A percentile compares a stretch with the other conserved stretches of the same genome.
Conservation (phyloP, 1,284 basidiomycete species). For the Tilletia horrida region DNA sequence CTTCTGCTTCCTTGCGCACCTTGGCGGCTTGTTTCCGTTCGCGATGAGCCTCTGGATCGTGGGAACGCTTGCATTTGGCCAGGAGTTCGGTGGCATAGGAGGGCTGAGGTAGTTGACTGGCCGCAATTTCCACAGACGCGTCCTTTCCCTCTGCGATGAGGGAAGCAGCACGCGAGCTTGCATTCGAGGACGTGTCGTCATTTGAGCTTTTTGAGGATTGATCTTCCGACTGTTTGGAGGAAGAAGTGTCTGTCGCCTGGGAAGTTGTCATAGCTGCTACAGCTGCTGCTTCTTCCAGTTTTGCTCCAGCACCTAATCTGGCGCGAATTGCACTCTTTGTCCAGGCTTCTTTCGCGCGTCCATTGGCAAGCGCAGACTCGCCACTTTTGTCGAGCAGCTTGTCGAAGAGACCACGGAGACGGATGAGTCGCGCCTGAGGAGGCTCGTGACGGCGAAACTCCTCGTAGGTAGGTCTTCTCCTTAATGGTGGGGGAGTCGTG, state of each 20-base stretch:
- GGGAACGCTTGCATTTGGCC: conserved; percentile 45
- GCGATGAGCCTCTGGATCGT: conserved; percentile 34
- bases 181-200: too few relatives aligned
- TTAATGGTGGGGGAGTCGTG: background rate
- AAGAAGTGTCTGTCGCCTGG: background rate
- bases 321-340: conserved; percentile 48
- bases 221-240: too few relatives aligned
- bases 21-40: conserved; percentile 12
- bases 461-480: conserved; percentile 38
- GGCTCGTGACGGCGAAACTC: conserved; percentile 51
- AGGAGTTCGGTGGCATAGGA: conserved; percentile 53
- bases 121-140: too few relatives aligned
- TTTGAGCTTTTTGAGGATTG: too few relatives aligned
- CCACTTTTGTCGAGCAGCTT: conserved; percentile 48
- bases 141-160: too few relatives aligned
- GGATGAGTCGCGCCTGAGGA: conserved; percentile 51
- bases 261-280: background rate
- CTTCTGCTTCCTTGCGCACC: conserved; percentile 16
- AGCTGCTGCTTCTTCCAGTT: conserved; percentile 14
- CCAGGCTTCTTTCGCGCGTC: conserved; percentile 52
- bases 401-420: conserved; percentile 52
- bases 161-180: too few relatives aligned
- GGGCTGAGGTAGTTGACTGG: conserved; percentile 22
- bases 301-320: conserved; percentile 19
- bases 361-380: conserved; percentile 47